phyloP scores from a whole-genome alignment of 768 basidiomycete species.

The Tylopilus rubrobrunneus region DNA sequence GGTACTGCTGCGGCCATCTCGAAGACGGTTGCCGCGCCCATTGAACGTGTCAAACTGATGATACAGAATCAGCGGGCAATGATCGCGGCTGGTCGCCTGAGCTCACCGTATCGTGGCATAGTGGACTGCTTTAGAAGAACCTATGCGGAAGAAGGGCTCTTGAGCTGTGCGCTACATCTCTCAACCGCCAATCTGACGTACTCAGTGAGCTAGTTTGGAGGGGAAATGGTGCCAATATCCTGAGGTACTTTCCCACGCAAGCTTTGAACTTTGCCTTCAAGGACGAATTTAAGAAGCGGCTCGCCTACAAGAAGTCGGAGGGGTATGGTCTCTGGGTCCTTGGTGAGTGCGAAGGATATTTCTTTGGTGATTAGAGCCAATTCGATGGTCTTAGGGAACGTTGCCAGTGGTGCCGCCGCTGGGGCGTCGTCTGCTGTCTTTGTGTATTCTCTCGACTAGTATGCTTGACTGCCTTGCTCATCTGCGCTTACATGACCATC shows the following conservation, averaged over 20 bases:
- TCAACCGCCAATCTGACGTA: background rate
- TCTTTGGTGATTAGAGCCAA: background rate
- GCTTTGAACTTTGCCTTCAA: slow-evolving; percentile 48
- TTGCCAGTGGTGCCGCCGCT: slow-evolving; percentile 41
- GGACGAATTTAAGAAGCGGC: slow-evolving; percentile 37
- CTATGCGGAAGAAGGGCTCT: slow-evolving; percentile 35
- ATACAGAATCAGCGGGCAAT: slow-evolving; percentile 40
- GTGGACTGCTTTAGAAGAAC: slow-evolving; percentile 34
- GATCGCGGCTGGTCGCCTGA: slow-evolving; percentile 34
- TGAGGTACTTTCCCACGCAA: slow-evolving; percentile 46
- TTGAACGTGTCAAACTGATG: slow-evolving; percentile 38
- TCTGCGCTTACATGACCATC: background rate
- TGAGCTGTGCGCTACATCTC: slow-evolving; percentile 29
- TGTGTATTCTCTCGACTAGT: slow-evolving; percentile 47
- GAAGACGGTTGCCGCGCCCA: slow-evolving; percentile 38
- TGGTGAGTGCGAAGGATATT: slow-evolving; percentile 17
- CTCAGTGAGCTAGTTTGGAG: slow-evolving; percentile 36
- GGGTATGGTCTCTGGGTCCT: slow-evolving; percentile 36
- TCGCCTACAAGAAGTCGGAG: slow-evolving; percentile 36
- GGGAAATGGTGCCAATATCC: slow-evolving; percentile 41
- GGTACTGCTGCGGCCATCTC: slow-evolving; percentile 34
- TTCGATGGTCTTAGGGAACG: slow-evolving; percentile 29
- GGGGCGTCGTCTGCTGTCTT: slow-evolving; percentile 41
- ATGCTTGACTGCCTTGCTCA: background rate
- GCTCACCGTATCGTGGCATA: slow-evolving; percentile 35